Percentiles rank a stretch among this genome's conserved stretches.
These are phyloP conservation scores for Stevia rebaudiana DNA, from an alignment of 140 eudicot species.

Conservation along the genomic window DNA sequence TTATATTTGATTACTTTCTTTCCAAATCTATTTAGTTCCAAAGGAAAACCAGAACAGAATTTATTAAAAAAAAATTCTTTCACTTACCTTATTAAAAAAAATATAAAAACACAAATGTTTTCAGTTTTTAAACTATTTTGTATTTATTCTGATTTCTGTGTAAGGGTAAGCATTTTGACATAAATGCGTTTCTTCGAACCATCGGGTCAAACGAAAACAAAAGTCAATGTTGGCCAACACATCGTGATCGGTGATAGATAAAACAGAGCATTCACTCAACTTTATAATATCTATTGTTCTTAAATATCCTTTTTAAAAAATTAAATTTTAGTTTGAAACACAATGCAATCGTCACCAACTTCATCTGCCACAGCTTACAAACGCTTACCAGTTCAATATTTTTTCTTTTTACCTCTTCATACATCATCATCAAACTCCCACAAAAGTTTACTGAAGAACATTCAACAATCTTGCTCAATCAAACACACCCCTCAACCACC, in stretches of 20 bases:
- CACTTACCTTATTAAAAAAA: too few species aligned
- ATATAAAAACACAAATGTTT: too few species aligned
- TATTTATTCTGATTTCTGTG: too few species aligned
- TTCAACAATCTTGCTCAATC: conserved; percentile 20
- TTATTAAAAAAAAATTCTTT: too few species aligned
- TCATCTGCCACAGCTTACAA: conserved; percentile 18
- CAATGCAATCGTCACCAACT: conserved; percentile 17
- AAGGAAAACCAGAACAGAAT: too few species aligned
- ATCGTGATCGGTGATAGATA: background rate
- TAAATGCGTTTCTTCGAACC: background rate
- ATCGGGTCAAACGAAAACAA: conserved; percentile 5
- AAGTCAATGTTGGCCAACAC: conserved; percentile 30
- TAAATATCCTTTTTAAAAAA: background rate
- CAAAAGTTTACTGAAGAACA: conserved; percentile 19
- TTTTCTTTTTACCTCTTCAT: conserved; percentile 5
- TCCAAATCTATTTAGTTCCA: too few species aligned
- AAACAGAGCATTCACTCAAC: conserved; percentile 16
- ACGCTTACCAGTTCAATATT: conserved; percentile 26
- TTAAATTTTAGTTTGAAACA: background rate
- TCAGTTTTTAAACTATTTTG: too few species aligned
- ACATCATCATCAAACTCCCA: conserved; percentile 7
- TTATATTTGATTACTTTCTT: too few species aligned
- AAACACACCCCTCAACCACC: conserved; percentile 21
- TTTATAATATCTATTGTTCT: background rate
- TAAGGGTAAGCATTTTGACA: too few species aligned